These are phyloP conservation scores for Myxozyma vanderwaltii DNA, from an alignment of 805 yeast species.

Conservation along the genomic window DNA sequence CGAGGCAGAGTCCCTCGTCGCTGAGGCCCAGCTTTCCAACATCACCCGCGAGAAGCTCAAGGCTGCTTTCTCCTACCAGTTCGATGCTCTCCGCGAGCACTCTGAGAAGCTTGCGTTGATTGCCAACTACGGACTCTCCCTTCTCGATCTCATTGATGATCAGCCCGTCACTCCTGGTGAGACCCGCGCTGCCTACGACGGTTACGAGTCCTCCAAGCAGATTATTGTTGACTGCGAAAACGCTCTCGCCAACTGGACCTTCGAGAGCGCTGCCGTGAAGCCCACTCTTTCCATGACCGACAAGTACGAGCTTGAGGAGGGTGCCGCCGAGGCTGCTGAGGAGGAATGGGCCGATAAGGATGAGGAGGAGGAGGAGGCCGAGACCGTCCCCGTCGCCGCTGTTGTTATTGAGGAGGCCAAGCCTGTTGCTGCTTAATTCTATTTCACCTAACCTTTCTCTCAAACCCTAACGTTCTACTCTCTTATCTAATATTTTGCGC, in stretches of 20 bases:
- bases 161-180: slow-evolving; percentile 99
- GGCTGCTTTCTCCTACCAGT: slow-evolving; percentile 96
- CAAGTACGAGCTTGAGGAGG: slow-evolving; percentile 26
- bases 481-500: neutral
- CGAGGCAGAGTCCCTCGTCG: slow-evolving; percentile 97
- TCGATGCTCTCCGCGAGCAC: slow-evolving; percentile 91
- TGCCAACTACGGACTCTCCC: slow-evolving; percentile 98
- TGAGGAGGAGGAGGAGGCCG: slow-evolving; percentile 5
- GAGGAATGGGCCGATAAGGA: slow-evolving; percentile 15
- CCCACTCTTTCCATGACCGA: slow-evolving; percentile 60
- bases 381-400: neutral
- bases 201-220: slow-evolving; percentile 97
- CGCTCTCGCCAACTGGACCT: slow-evolving; percentile 94
- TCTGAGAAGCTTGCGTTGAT: slow-evolving; percentile 95
- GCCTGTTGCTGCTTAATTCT: slow-evolving; percentile 4
- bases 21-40: slow-evolving; percentile 97
- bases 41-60: slow-evolving; percentile 97
- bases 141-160: slow-evolving; percentile 93
- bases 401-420: neutral
- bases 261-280: slow-evolving; percentile 92
- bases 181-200: slow-evolving; percentile 97
- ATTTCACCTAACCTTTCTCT: neutral
- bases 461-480: neutral
- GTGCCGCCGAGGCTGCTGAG: slow-evolving; percentile 10
- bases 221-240: slow-evolving; percentile 95